Percentiles rank a stretch among this genome's conserved stretches.
These are phyloP conservation scores for Colletotrichum costaricense DNA, from an alignment of 2,329 filamentous ascomycete genomes.

Conservation along the genomic window DNA sequence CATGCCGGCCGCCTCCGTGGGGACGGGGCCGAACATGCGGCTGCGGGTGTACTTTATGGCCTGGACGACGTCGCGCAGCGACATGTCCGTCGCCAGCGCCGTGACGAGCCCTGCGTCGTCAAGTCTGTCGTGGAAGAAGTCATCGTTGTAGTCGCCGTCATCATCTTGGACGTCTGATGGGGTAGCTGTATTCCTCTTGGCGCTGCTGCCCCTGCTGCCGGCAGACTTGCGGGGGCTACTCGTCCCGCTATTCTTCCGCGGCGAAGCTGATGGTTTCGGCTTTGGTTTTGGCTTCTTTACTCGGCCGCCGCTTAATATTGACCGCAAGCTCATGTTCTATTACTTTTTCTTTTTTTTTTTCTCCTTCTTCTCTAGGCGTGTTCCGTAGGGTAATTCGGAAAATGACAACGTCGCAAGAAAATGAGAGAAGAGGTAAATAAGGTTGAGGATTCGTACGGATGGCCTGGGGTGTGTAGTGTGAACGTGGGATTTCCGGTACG, in stretches of 20 bases:
- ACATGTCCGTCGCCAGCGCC: conserved; percentile 65
- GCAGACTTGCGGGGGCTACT: background rate
- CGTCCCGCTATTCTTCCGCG: conserved; percentile 40
- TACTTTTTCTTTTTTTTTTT: conserved; percentile 19
- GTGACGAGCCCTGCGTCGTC: conserved; percentile 69
- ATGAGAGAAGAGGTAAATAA: background rate
- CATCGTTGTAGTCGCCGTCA: conserved; percentile 36
- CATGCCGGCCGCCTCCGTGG: conserved; percentile 69
- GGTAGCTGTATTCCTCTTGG: conserved; percentile 31
- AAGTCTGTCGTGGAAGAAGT: conserved; percentile 58
- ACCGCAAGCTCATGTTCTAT: conserved; percentile 43
- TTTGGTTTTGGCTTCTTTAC: conserved; percentile 44
- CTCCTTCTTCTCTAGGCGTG: background rate
- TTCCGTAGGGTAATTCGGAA: conserved; percentile 9
- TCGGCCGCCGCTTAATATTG: conserved; percentile 51
- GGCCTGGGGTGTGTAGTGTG: background rate
- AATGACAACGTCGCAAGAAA: background rate
- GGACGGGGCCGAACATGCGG: conserved; percentile 74
- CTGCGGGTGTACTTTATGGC: conserved; percentile 71
- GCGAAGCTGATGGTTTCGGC: conserved; percentile 38
- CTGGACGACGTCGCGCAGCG: conserved; percentile 71
- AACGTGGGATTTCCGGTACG: conserved; percentile 6
- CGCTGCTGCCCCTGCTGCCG: background rate
- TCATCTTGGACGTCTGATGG: background rate
- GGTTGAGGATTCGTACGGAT: conserved; percentile 2